phyloP scores from a whole-genome alignment of 2,329 filamentous ascomycete species.

The Sclerotinia trifoliorum region DNA sequence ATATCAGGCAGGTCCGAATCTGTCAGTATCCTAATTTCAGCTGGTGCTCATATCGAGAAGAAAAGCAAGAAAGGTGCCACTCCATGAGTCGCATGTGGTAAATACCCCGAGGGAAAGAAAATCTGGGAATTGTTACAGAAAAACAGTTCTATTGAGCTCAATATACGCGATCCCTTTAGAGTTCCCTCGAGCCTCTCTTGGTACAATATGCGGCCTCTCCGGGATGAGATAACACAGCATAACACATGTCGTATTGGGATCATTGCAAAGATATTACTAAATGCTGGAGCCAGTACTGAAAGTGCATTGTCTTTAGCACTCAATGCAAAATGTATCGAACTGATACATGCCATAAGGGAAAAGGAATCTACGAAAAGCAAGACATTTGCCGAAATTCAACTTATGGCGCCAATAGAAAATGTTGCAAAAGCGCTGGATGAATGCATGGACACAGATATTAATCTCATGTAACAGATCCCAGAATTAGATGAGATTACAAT shows the following conservation, averaged over 20 bases:
- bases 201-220: background rate
- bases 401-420: background rate
- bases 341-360: background rate
- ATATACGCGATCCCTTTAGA: background rate
- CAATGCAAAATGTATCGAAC: background rate
- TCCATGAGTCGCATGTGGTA: slow-evolving; percentile 22
- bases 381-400: background rate
- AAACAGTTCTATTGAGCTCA: background rate
- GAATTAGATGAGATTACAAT: slow-evolving; percentile 13
- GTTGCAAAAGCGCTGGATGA: background rate
- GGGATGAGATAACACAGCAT: background rate
- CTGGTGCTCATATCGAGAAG: slow-evolving; percentile 24
- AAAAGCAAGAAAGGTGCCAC: slow-evolving; percentile 9
- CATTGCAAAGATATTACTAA: background rate
- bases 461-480: background rate
- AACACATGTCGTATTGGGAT: background rate
- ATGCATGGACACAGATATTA: background rate
- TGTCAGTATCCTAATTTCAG: slow-evolving; percentile 21
- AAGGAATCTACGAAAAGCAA: background rate
- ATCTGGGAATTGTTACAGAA: slow-evolving; percentile 15
- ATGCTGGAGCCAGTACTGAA: background rate
- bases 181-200: no score
- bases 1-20: slow-evolving; percentile 26
- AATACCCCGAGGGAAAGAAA: slow-evolving; percentile 22
- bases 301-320: background rate